These are phyloP conservation scores for Alternaria alternata DNA, from an alignment of 2,329 filamentous ascomycete species.

Conservation along the genomic window DNA sequence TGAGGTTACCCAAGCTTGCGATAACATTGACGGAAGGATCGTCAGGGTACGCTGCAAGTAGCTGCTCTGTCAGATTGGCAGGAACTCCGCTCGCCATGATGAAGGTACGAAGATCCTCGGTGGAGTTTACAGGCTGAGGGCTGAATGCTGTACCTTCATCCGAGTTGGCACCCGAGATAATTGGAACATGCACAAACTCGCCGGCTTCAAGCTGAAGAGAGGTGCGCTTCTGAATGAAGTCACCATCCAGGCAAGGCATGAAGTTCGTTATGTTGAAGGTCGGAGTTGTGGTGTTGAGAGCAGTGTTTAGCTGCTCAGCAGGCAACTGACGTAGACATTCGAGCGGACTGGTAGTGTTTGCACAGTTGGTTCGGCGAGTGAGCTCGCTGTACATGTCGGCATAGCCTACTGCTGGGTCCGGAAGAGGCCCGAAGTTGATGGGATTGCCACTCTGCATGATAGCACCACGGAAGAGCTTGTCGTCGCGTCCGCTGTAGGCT, in stretches of 20 bases:
- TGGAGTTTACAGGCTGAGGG: slow-evolving; percentile 63
- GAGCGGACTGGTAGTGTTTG: slow-evolving; percentile 32
- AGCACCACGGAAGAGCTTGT: slow-evolving; percentile 57
- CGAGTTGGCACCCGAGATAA: slow-evolving; percentile 69
- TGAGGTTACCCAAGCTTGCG: slow-evolving; percentile 30
- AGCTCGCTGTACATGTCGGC: slow-evolving; percentile 32
- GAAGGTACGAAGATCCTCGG: slow-evolving; percentile 60
- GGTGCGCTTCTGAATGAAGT: slow-evolving; percentile 63
- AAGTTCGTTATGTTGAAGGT: slow-evolving; percentile 41
- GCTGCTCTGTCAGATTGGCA: slow-evolving; percentile 27
- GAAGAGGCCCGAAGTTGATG: slow-evolving; percentile 36
- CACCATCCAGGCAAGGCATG: slow-evolving; percentile 62
- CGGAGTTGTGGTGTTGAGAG: slow-evolving; percentile 56
- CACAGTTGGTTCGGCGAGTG: slow-evolving; percentile 35
- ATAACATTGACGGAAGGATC: slow-evolving; percentile 38
- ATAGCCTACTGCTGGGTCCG: slow-evolving; percentile 27
- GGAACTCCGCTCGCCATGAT: slow-evolving; percentile 40
- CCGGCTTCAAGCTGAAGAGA: slow-evolving; percentile 64
- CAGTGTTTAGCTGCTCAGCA: slow-evolving; percentile 66
- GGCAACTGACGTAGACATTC: slow-evolving; percentile 65
- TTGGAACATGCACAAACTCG: slow-evolving; percentile 69
- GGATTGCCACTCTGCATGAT: slow-evolving; percentile 57
- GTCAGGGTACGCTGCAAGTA: slow-evolving; percentile 43
- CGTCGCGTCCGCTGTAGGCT: slow-evolving; percentile 58
- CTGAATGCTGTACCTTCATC: slow-evolving; percentile 71